Conservation (phyloP, 148 eudicot species). For the Vaccinium myrtillus region DNA sequence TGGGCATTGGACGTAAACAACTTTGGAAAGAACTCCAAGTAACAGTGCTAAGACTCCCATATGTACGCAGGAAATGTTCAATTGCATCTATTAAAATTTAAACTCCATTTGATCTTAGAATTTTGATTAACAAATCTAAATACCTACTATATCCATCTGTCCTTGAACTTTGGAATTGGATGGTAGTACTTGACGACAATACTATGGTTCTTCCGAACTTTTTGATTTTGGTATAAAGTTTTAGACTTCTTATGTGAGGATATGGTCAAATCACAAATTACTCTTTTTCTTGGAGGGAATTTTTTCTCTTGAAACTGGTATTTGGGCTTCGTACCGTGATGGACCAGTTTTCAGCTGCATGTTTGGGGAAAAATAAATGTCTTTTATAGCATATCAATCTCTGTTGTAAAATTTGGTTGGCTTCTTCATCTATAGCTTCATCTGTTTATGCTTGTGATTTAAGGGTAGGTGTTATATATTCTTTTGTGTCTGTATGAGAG, state of each 20-base stretch:
- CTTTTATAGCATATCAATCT: not conserved
- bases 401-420: not conserved
- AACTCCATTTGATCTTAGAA: not conserved
- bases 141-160: not conserved
- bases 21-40: not conserved
- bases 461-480: not conserved
- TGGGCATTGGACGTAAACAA: not conserved
- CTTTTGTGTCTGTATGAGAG: not conserved
- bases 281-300: not conserved
- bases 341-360: not conserved
- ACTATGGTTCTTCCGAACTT: not conserved
- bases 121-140: not conserved
- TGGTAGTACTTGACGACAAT: not conserved
- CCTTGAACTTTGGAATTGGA: not conserved
- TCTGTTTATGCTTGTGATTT: not conserved
- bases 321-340: not conserved
- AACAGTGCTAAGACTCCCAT: not conserved
- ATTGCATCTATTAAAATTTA: not conserved
- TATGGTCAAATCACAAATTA: not conserved
- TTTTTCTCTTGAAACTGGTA: not conserved
- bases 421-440: not conserved
- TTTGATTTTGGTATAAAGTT: not conserved
- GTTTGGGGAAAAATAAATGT: not conserved
- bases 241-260: not conserved
- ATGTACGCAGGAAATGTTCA: not conserved